phyloP scores from a whole-genome alignment of 2,329 filamentous ascomycete genomes.

The Verticillium zaregamsianum region DNA sequence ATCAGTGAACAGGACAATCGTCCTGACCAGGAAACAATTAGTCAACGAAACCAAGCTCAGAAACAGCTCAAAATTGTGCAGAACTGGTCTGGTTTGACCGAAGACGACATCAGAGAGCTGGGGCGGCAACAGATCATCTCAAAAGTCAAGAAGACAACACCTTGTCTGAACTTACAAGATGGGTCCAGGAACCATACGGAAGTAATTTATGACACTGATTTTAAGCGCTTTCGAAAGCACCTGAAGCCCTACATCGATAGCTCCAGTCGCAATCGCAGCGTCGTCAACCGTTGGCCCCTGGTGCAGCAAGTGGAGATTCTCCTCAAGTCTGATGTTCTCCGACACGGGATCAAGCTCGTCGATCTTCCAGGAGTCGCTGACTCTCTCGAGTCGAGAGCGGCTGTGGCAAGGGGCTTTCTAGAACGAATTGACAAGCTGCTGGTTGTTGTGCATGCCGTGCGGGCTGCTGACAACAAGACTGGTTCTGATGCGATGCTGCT shows the following conservation, averaged over 20 bases:
- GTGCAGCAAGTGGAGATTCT: constrained; percentile 12
- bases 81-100: constrained; percentile 8
- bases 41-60: neutral
- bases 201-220: neutral
- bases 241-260: constrained; percentile 11
- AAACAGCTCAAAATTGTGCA: constrained; percentile 4
- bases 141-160: neutral
- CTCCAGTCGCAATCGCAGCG: neutral
- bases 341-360: constrained; percentile 11
- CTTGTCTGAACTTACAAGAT: neutral
- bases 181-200: neutral
- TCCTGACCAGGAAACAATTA: neutral
- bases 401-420: constrained; percentile 5
- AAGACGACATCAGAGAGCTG: neutral
- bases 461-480: constrained; percentile 14
- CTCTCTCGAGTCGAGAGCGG: constrained; percentile 6
- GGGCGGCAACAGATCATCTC: constrained; percentile 1
- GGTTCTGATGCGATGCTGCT: constrained; percentile 9
- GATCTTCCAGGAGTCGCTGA: constrained; percentile 15
- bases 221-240: neutral
- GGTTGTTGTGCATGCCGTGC: constrained; percentile 7
- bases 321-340: constrained; percentile 6
- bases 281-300: constrained; percentile 9
- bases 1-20: neutral
- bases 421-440: constrained; percentile 8